These are phyloP conservation scores for Penicillium antarcticum DNA, from an alignment of 495 filamentous ascomycete genomes.

Conservation along the genomic window DNA sequence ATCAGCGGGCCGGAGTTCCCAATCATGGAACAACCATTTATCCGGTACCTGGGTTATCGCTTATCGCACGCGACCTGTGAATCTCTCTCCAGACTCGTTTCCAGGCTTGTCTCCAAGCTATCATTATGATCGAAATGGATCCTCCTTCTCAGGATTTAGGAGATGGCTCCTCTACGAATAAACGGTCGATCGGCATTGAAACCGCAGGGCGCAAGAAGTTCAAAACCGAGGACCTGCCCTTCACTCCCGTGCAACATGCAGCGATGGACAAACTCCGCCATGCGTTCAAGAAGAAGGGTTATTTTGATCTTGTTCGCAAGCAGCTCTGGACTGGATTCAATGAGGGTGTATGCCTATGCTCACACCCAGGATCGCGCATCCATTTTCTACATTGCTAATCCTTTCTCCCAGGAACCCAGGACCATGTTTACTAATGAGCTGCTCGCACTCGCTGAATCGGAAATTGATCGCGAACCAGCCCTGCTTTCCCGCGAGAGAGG, in stretches of 20 bases:
- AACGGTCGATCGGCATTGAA: constrained; percentile 31
- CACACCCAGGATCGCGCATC: not conserved
- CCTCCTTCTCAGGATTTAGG: constrained; percentile 35
- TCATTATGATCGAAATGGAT: constrained; percentile 35
- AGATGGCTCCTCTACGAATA: constrained; percentile 24
- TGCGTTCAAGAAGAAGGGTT: constrained; percentile 87
- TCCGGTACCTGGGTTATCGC: constrained; percentile 23
- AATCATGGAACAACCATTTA: constrained; percentile 33
- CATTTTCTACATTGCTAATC: constrained; percentile 11
- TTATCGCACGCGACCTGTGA: constrained; percentile 24
- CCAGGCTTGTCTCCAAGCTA: not conserved
- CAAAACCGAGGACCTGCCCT: constrained; percentile 79
- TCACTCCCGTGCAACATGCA: constrained; percentile 65
- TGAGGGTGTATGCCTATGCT: constrained; percentile 56
- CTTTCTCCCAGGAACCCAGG: constrained; percentile 59
- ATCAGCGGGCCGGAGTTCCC: constrained; percentile 41
- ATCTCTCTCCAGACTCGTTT: not conserved
- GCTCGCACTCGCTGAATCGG: constrained; percentile 68
- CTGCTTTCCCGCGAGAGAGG: constrained; percentile 74
- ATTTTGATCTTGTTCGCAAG: constrained; percentile 81
- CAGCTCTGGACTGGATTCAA: constrained; percentile 77
- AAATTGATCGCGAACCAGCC: constrained; percentile 76
- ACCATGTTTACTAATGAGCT: constrained; percentile 61
- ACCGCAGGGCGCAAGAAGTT: constrained; percentile 60
- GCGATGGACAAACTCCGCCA: constrained; percentile 77